phyloP scores from a whole-genome alignment of 352 stramenopile species.

The Globisporangium cylindrosporum region DNA sequence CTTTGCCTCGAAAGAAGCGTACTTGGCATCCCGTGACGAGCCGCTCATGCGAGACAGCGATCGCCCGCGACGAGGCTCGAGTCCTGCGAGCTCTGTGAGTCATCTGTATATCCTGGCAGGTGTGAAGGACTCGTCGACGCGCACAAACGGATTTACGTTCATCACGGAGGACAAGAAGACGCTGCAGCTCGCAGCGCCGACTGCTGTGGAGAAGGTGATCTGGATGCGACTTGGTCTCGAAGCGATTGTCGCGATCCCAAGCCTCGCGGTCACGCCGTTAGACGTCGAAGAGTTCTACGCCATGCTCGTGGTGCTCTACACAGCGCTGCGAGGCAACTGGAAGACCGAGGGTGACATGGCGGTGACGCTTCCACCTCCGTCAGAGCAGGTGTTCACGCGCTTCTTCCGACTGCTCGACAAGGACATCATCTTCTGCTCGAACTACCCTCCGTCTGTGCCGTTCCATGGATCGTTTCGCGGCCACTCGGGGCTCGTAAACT shows the following conservation, averaged over 20 bases:
- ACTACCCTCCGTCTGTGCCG: slow-evolving; percentile 85
- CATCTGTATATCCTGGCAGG: slow-evolving; percentile 79
- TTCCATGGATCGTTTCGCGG: slow-evolving; percentile 84
- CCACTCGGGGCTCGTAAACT: slow-evolving; percentile 64
- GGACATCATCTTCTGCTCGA: slow-evolving; percentile 86
- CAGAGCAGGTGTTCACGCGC: slow-evolving; percentile 83
- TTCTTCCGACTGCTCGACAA: slow-evolving; percentile 87
- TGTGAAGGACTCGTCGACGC: slow-evolving; percentile 81
- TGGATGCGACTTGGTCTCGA: slow-evolving; percentile 86
- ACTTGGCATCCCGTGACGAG: slow-evolving; percentile 73
- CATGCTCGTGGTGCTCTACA: slow-evolving; percentile 87
- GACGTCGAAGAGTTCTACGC: slow-evolving; percentile 90
- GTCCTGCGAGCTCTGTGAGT: slow-evolving; percentile 43
- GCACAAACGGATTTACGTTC: slow-evolving; percentile 84
- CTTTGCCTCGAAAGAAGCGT: slow-evolving; percentile 84
- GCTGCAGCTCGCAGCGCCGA: slow-evolving; percentile 71
- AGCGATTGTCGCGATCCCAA: slow-evolving; percentile 82
- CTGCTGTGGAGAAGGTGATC: slow-evolving; percentile 81
- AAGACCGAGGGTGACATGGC: slow-evolving; percentile 85
- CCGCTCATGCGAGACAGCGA: slow-evolving; percentile 55
- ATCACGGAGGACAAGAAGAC: slow-evolving; percentile 88
- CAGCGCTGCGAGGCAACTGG: slow-evolving; percentile 74
- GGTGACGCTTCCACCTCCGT: slow-evolving; percentile 80
- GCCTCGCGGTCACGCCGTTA: slow-evolving; percentile 70
- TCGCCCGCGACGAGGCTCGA: slow-evolving; percentile 39